phyloP scores from a whole-genome alignment of 2,329 filamentous ascomycete genomes.

The Stachybotrys chlorohalonatus region DNA sequence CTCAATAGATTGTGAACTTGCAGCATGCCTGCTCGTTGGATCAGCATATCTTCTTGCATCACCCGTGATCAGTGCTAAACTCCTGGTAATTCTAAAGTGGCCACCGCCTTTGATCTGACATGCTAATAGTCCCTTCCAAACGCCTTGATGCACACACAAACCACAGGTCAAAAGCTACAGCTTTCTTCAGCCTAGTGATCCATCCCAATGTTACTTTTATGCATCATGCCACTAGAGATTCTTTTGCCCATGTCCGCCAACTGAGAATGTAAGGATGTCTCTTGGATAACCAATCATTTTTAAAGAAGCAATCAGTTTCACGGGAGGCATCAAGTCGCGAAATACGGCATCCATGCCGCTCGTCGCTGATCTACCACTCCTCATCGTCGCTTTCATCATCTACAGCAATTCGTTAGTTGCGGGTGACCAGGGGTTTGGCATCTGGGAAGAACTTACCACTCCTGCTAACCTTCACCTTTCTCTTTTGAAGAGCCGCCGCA shows the following conservation, averaged over 20 bases:
- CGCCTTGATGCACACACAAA: neutral
- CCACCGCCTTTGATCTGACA: neutral
- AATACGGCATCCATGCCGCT: slow-evolving; percentile 6
- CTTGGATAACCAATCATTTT: slow-evolving; percentile 5
- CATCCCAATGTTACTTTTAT: neutral
- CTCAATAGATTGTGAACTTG: no score
- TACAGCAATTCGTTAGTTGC: slow-evolving; percentile 21
- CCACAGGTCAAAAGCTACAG: neutral
- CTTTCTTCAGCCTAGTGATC: neutral
- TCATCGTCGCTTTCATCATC: slow-evolving; percentile 73
- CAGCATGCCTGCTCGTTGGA: neutral
- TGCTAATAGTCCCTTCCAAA: neutral
- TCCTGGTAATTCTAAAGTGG: neutral
- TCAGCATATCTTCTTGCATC: neutral
- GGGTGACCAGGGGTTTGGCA: neutral
- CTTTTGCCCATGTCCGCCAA: neutral
- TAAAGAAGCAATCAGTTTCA: neutral
- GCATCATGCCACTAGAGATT: neutral
- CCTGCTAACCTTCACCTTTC: slow-evolving; percentile 89
- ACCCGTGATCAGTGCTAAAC: neutral
- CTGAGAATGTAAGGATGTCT: neutral
- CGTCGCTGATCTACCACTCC: slow-evolving; percentile 46
- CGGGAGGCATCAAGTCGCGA: neutral
- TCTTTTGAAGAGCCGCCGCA: slow-evolving; percentile 66
- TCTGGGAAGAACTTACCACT: slow-evolving; percentile 62